phyloP scores from a whole-genome alignment of 768 basidiomycete species.

The Mycena sanguinolenta region DNA sequence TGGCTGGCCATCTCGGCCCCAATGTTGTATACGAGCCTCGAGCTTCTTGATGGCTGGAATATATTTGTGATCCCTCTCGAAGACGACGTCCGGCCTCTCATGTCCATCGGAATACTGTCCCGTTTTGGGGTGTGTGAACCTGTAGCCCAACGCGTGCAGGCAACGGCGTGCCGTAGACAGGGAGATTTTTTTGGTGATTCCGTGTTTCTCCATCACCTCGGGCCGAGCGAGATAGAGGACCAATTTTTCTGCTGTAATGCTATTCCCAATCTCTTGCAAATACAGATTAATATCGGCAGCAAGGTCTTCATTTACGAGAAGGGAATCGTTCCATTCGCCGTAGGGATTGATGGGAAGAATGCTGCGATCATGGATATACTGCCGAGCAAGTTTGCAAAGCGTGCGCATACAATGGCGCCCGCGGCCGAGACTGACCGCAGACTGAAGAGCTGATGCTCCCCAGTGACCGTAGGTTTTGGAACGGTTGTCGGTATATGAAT shows the following conservation, averaged over 20 bases:
- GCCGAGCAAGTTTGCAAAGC: background rate
- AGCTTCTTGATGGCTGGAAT: background rate
- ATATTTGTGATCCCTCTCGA: background rate
- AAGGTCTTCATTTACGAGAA: background rate
- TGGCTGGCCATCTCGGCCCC: background rate
- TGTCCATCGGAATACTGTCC: background rate
- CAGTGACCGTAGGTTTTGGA: conserved; percentile 8
- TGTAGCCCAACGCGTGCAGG: background rate
- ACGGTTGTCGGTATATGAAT: background rate
- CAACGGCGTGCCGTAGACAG: background rate
- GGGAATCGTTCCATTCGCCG: background rate
- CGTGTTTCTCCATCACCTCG: background rate
- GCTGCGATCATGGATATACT: background rate
- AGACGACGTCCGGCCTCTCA: background rate
- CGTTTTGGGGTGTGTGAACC: background rate
- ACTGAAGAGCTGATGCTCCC: conserved; percentile 1
- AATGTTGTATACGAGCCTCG: background rate
- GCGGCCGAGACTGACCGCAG: conserved; percentile 1
- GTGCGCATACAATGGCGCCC: background rate
- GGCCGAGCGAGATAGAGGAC: background rate
- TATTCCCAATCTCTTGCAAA: background rate
- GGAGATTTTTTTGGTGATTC: background rate
- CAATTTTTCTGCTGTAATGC: background rate
- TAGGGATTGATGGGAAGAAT: background rate
- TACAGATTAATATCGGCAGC: background rate